These are phyloP conservation scores for Beauveria medogensis DNA, from an alignment of 2,329 filamentous ascomycete genomes.

Conservation along the genomic window DNA sequence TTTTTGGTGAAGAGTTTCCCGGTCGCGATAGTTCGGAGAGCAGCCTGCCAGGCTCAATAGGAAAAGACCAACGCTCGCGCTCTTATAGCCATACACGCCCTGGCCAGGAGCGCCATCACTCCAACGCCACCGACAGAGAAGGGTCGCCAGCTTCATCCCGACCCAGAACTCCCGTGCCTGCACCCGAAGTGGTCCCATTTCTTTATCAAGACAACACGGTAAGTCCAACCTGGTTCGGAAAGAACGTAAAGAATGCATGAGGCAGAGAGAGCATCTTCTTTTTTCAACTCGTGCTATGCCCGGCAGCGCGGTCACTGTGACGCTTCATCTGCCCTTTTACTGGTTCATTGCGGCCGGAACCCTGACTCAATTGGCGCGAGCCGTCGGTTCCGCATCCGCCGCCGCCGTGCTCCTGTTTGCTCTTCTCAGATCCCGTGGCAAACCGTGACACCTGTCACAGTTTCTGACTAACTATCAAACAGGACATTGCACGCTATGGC, in stretches of 20 bases:
- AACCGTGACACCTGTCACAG: conserved; percentile 7
- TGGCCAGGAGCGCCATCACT: conserved; percentile 73
- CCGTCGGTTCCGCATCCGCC: conserved; percentile 1
- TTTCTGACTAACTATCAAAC: conserved; percentile 17
- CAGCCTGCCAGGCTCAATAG: conserved; percentile 44
- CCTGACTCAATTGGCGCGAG: conserved; percentile 5
- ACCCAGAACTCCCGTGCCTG: conserved; percentile 76
- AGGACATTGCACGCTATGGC: conserved; percentile 70
- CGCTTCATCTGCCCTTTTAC: conserved; percentile 9
- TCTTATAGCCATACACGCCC: conserved; percentile 53
- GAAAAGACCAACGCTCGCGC: conserved; percentile 54
- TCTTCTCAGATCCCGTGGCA: background rate
- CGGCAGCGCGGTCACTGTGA: background rate
- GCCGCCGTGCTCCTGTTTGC: background rate
- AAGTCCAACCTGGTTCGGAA: conserved; percentile 43
- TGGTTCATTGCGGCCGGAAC: conserved; percentile 4
- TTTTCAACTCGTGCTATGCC: background rate
- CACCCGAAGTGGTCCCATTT: conserved; percentile 95
- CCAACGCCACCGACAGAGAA: conserved; percentile 64
- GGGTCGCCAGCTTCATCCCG: conserved; percentile 68
- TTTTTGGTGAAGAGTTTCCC: conserved; percentile 86
- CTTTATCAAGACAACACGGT: conserved; percentile 67
- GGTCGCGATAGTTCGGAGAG: conserved; percentile 67
- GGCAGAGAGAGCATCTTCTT: conserved; percentile 16
- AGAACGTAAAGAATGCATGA: background rate